phyloP scores from a whole-genome alignment of 139 green algal species.

The Zygnema circumcarinatum region DNA sequence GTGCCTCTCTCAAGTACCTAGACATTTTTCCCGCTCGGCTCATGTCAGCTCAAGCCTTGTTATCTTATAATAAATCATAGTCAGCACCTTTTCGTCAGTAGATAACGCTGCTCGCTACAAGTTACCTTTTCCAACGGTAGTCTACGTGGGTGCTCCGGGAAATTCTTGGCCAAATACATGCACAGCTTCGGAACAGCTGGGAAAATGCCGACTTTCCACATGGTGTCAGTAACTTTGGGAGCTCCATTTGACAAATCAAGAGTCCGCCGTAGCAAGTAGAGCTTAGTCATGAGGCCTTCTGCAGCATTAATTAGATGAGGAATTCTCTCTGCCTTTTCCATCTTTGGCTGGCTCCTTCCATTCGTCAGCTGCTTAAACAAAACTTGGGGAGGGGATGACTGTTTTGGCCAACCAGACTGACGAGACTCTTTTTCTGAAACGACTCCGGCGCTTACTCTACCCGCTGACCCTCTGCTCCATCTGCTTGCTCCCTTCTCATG shows the following conservation, averaged over 20 bases:
- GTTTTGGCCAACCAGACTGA: neutral
- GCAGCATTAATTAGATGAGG: slow-evolving; percentile 20
- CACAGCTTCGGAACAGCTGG: slow-evolving; percentile 41
- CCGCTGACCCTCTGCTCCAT: no score
- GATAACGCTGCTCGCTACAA: no score
- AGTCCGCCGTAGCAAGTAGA: slow-evolving; percentile 40
- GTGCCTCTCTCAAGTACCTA: no score
- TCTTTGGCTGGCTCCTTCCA: slow-evolving; percentile 8
- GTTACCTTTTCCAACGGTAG: slow-evolving; percentile 55
- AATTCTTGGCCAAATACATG: slow-evolving; percentile 38
- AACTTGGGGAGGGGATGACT: neutral
- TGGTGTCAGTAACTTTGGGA: neutral
- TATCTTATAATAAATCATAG: no score
- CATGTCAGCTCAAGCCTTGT: no score
- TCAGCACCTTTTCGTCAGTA: no score
- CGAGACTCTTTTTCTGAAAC: no score
- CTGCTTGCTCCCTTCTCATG: no score
- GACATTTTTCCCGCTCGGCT: no score
- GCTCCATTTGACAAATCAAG: slow-evolving; percentile 22
- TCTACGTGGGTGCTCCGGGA: slow-evolving; percentile 48
- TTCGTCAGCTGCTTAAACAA: neutral
- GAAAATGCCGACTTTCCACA: slow-evolving; percentile 39
- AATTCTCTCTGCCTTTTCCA: slow-evolving; percentile 36
- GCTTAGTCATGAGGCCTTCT: slow-evolving; percentile 49
- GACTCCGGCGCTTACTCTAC: no score